phyloP scores from a whole-genome alignment of 352 stramenopile species.

The Globisporangium ultimum region DNA sequence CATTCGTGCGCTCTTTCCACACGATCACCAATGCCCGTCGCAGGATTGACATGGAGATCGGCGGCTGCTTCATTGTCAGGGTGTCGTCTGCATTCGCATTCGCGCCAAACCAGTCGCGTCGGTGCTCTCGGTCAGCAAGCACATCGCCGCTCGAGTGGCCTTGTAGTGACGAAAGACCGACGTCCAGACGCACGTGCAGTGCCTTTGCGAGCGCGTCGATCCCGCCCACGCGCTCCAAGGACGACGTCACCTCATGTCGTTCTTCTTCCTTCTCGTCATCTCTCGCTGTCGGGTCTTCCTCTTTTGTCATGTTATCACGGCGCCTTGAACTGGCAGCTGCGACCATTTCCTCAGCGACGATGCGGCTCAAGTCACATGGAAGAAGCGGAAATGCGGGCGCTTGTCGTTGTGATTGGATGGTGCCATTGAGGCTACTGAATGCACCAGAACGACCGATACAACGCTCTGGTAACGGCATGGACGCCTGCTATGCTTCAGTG shows the following conservation, averaged over 20 bases:
- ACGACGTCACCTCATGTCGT: not conserved
- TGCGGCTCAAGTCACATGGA: not conserved
- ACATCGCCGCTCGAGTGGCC: not conserved
- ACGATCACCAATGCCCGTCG: too few species aligned
- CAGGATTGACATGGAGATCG: too few species aligned
- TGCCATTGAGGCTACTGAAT: not conserved
- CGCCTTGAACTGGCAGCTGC: not conserved
- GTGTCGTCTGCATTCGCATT: too few species aligned
- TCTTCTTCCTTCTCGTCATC: not conserved
- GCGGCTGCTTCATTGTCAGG: too few species aligned
- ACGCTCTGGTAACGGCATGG: too few species aligned
- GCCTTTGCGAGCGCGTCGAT: slow-evolving; percentile 2
- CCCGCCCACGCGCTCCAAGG: slow-evolving; percentile 1
- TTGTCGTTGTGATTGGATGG: not conserved
- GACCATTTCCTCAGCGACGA: not conserved
- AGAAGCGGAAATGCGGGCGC: slow-evolving; percentile 4
- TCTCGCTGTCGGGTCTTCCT: not conserved
- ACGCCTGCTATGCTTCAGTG: too few species aligned
- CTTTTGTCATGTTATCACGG: not conserved
- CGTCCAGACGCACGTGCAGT: slow-evolving; percentile 1
- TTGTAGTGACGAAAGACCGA: not conserved
- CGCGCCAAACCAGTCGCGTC: slow-evolving; percentile 17
- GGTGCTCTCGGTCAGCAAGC: not conserved
- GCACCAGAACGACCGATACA: too few species aligned
- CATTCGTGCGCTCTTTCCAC: too few species aligned